These are phyloP conservation scores for Ganoderma boninense DNA, from an alignment of 1,284 basidiomycete species.

Conservation along the genomic window DNA sequence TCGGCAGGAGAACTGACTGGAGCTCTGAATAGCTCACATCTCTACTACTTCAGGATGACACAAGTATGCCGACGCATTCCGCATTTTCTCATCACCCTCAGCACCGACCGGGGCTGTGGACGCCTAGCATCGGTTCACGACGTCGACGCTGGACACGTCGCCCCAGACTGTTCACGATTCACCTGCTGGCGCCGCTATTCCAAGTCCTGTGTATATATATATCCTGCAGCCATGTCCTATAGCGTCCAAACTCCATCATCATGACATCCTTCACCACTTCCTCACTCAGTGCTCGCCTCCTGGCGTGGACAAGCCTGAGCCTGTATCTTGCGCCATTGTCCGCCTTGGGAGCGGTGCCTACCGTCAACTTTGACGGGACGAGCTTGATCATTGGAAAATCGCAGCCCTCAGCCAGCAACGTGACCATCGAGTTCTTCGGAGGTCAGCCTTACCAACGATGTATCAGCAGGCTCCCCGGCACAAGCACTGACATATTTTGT, in stretches of 20 bases:
- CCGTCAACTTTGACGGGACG: not conserved
- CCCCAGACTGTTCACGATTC: not conserved
- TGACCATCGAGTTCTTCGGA: slow-evolving; percentile 33
- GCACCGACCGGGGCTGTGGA: not conserved
- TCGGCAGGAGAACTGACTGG: no score
- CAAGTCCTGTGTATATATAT: not conserved
- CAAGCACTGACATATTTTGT: not conserved
- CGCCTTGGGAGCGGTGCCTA: not conserved
- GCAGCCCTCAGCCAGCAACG: not conserved
- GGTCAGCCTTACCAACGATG: slow-evolving; percentile 16
- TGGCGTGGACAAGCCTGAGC: not conserved
- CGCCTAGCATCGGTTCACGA: not conserved
- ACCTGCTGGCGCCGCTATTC: not conserved
- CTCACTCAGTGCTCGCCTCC: not conserved
- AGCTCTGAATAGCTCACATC: no score
- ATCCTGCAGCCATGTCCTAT: not conserved
- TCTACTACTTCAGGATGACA: no score
- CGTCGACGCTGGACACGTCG: not conserved
- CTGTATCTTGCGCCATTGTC: not conserved
- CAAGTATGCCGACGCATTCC: not conserved
- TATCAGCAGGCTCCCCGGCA: not conserved
- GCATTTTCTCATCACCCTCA: not conserved
- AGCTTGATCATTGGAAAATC: not conserved
- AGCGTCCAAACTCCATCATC: not conserved
- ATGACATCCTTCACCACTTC: not conserved